These are phyloP conservation scores for Pseudocercospora musae DNA, from an alignment of 2,329 filamentous ascomycete species.

Conservation along the genomic window DNA sequence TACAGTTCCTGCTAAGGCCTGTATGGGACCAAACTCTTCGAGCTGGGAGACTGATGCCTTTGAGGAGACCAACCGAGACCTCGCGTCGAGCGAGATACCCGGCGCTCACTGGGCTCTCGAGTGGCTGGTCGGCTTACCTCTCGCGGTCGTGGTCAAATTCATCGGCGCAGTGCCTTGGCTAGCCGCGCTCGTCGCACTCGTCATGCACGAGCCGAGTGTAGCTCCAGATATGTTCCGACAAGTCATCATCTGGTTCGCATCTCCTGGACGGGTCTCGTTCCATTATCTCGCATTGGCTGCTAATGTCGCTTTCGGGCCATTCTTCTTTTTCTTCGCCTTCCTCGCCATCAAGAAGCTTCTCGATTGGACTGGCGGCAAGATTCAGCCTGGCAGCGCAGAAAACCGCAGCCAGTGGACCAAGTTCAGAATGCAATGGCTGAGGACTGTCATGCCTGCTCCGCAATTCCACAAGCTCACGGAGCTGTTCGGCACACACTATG, in stretches of 20 bases:
- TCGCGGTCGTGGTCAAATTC: constrained; percentile 42
- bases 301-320: constrained; percentile 42
- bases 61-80: constrained; percentile 47
- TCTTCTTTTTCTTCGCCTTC: constrained; percentile 46
- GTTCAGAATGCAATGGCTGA: constrained; percentile 48
- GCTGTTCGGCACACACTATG: constrained; percentile 56
- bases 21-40: constrained; percentile 56
- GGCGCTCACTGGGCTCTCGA: constrained; percentile 47
- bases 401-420: constrained; percentile 39
- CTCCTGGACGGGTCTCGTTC: constrained; percentile 46
- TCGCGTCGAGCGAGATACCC: constrained; percentile 40
- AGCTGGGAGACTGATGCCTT: constrained; percentile 54
- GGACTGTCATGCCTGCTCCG: constrained; percentile 44
- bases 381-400: constrained; percentile 36
- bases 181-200: constrained; percentile 44
- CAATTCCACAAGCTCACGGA: constrained; percentile 49
- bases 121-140: constrained; percentile 44
- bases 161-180: constrained; percentile 47
- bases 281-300: constrained; percentile 51
- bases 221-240: constrained; percentile 39
- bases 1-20: constrained; percentile 47
- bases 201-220: constrained; percentile 38
- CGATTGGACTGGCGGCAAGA: constrained; percentile 33
- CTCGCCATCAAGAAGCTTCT: constrained; percentile 43
- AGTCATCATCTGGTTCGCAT: constrained; percentile 51